A percentile compares a stretch with the other conserved stretches of the same genome.
These are phyloP conservation scores for Cyclanthera cordifolia DNA, from an alignment of 306 rosid genomes.

Conservation along the genomic window DNA sequence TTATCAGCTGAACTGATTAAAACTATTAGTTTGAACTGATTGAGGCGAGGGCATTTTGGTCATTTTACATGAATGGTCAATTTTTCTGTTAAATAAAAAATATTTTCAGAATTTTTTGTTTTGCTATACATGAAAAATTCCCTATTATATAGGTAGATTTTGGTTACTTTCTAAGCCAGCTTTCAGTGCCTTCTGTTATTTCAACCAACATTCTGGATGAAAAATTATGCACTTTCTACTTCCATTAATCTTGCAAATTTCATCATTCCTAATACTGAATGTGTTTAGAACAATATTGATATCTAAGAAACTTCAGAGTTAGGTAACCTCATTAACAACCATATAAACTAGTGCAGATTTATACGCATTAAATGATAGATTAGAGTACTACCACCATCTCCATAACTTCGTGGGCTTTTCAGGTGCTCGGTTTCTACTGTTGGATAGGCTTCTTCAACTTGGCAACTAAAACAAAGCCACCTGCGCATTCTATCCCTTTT, in stretches of 20 bases:
- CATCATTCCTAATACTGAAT: background rate
- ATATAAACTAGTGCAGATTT: background rate
- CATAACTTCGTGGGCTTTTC: slow-evolving; percentile 47
- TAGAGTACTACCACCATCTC: slow-evolving; percentile 47
- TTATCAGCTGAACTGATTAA: too few species aligned
- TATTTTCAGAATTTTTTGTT: too few species aligned
- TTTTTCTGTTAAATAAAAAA: too few species aligned
- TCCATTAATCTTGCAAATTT: background rate
- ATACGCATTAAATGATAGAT: background rate
- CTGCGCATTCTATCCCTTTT: slow-evolving; percentile 52
- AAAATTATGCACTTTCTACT: background rate
- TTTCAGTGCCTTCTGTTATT: background rate
- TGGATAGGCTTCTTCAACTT: slow-evolving; percentile 48
- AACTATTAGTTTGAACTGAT: too few species aligned
- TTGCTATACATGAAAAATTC: too few species aligned
- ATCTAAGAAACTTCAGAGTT: background rate
- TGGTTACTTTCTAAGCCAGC: too few species aligned
- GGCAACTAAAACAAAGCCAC: slow-evolving; percentile 68
- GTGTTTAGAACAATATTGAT: background rate
- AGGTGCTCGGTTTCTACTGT: slow-evolving; percentile 45
- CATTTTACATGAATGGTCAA: too few species aligned
- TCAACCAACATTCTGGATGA: background rate
- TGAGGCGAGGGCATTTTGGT: too few species aligned
- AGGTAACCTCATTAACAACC: background rate
- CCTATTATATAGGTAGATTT: background rate